phyloP scores from a whole-genome alignment of 768 basidiomycete species.

The Amanita molliuscula region DNA sequence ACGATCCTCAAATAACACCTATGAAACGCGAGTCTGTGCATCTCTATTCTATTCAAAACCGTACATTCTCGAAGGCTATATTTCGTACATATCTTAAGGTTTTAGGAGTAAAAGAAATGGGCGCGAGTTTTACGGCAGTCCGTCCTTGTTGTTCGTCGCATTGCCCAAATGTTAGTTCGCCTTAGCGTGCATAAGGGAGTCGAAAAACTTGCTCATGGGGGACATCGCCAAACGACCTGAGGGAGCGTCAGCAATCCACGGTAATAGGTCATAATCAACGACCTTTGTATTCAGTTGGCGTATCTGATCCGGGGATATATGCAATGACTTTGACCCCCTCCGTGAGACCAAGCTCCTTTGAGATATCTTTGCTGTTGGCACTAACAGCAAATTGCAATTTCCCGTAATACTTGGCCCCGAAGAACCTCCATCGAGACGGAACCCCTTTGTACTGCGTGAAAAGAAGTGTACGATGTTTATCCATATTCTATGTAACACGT shows the following conservation, averaged over 20 bases:
- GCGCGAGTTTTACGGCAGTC: no score
- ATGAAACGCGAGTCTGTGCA: no score
- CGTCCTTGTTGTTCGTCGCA: no score
- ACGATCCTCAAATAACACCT: no score
- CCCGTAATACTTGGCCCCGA: conserved; percentile 61
- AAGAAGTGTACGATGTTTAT: conserved; percentile 49
- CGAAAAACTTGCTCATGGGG: no score
- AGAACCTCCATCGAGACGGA: conserved; percentile 71
- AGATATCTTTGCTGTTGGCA: conserved; percentile 56
- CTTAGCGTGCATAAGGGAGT: no score
- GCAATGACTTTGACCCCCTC: conserved; percentile 60
- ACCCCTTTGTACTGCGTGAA: conserved; percentile 67
- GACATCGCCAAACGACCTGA: no score
- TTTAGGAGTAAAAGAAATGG: no score
- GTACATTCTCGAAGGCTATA: no score
- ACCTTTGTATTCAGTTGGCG: conserved; percentile 63
- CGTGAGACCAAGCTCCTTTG: conserved; percentile 47
- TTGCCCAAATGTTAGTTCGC: no score
- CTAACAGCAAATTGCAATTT: conserved; percentile 53
- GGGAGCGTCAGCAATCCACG: neutral
- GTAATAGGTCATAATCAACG: neutral
- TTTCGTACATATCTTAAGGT: no score
- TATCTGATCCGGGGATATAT: conserved; percentile 51
- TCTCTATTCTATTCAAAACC: no score
- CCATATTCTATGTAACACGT: conserved; percentile 16